Percentiles rank a stretch among this genome's conserved stretches.
phyloP scores from a whole-genome alignment of 2,329 filamentous ascomycete species.

The Canariomyces notabilis region DNA sequence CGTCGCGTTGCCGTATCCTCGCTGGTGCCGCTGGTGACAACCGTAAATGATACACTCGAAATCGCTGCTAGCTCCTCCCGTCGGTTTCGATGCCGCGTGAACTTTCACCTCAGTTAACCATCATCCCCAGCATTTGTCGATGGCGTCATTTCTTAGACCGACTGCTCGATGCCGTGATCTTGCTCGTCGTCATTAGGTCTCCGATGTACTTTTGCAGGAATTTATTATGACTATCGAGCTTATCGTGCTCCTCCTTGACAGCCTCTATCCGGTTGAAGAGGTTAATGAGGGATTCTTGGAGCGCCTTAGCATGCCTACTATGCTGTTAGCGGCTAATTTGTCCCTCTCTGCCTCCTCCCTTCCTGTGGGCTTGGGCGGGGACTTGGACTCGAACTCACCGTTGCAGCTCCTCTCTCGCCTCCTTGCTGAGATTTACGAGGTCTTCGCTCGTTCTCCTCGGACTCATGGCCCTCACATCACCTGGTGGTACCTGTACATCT shows the following conservation, averaged over 20 bases:
- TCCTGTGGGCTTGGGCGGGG: too few species aligned
- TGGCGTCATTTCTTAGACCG: slow-evolving; percentile 48
- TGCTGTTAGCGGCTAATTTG: slow-evolving; percentile 20
- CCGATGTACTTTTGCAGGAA: slow-evolving; percentile 98
- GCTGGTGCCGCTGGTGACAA: too few species aligned
- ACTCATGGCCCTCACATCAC: slow-evolving; percentile 92
- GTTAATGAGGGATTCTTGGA: slow-evolving; percentile 84
- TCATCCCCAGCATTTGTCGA: too few species aligned
- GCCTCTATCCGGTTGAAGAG: slow-evolving; percentile 93
- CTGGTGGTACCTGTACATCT: slow-evolving; percentile 72
- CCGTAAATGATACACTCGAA: too few species aligned
- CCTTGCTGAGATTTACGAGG: slow-evolving; percentile 78
- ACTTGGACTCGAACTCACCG: slow-evolving; percentile 39
- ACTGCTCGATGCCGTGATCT: slow-evolving; percentile 57
- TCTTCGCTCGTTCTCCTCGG: slow-evolving; percentile 86
- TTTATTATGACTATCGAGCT: slow-evolving; percentile 93
- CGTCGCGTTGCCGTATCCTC: too few species aligned
- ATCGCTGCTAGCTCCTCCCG: too few species aligned
- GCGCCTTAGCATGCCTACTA: slow-evolving; percentile 73
- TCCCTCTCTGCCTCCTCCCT: too few species aligned
- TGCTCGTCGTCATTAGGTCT: slow-evolving; percentile 84
- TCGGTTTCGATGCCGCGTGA: too few species aligned
- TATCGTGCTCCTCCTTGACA: slow-evolving; percentile 91
- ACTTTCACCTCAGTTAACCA: too few species aligned
- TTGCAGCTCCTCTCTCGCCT: slow-evolving; percentile 65